phyloP scores from a whole-genome alignment of 2,329 filamentous ascomycete species.

The Gremmenia infestans region DNA sequence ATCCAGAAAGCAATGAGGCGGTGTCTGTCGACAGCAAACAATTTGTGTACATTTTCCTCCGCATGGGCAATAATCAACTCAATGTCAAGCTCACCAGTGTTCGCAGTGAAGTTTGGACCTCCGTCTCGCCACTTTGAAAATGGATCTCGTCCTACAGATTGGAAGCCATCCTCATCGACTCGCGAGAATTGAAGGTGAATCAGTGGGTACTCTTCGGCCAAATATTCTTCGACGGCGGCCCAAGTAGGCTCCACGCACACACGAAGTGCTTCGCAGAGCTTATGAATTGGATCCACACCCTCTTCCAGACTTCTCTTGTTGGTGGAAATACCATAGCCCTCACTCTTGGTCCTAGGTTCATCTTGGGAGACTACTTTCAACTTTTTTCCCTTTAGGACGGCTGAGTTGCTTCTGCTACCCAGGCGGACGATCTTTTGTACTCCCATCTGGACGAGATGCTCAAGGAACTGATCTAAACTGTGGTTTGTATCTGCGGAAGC shows the following conservation, averaged over 20 bases:
- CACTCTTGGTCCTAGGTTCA: constrained; percentile 13
- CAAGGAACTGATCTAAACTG: constrained; percentile 39
- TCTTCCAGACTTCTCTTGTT: constrained; percentile 10
- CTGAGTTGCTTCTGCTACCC: constrained; percentile 29
- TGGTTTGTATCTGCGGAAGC: constrained; percentile 27
- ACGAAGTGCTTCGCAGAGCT: background rate
- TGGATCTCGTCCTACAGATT: constrained; percentile 12
- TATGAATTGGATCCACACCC: constrained; percentile 1
- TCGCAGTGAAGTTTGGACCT: background rate
- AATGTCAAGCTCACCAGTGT: background rate
- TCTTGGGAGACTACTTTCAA: constrained; percentile 16
- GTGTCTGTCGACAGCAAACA: constrained; percentile 1
- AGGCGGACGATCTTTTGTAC: constrained; percentile 46
- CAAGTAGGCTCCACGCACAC: constrained; percentile 5
- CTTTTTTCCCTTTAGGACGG: constrained; percentile 19
- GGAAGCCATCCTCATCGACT: constrained; percentile 17
- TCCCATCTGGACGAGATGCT: constrained; percentile 41
- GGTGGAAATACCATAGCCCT: constrained; percentile 11
- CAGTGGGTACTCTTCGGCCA: constrained; percentile 8
- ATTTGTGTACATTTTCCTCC: background rate
- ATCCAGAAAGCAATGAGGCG: constrained; percentile 13
- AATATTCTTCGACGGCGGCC: constrained; percentile 7
- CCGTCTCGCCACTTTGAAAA: constrained; percentile 14
- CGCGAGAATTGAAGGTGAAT: constrained; percentile 17
- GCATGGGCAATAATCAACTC: background rate